phyloP scores from a whole-genome alignment of 1,284 basidiomycete genomes.

The Apiotrichum sp. region DNA sequence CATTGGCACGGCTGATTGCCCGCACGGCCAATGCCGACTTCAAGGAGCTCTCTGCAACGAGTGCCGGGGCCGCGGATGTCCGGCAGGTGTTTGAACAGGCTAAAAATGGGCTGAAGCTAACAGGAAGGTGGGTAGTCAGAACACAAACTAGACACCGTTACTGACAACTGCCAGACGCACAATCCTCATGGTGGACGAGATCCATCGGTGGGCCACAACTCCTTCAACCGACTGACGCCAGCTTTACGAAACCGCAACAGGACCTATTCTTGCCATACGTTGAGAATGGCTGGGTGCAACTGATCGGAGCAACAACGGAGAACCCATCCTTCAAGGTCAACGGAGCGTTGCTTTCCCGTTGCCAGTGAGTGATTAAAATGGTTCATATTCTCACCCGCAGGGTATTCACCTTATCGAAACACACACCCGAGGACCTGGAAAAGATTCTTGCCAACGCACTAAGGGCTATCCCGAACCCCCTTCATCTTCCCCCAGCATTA shows the following conservation, averaged over 20 bases:
- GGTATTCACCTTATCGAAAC: slow-evolving; percentile 40
- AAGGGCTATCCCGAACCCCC: slow-evolving; percentile 34
- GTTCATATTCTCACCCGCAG: slow-evolving; percentile 12
- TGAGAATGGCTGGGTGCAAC: slow-evolving; percentile 69
- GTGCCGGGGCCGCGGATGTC: slow-evolving; percentile 70
- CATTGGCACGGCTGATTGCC: slow-evolving; percentile 40
- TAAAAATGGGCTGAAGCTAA: slow-evolving; percentile 61
- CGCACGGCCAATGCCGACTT: slow-evolving; percentile 54
- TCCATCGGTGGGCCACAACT: slow-evolving; percentile 60
- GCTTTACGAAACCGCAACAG: slow-evolving; percentile 72
- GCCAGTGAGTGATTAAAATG: slow-evolving; percentile 54
- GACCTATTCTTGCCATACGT: slow-evolving; percentile 75
- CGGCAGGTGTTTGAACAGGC: slow-evolving; percentile 75
- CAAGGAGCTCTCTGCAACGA: slow-evolving; percentile 69
- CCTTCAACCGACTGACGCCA: slow-evolving; percentile 9
- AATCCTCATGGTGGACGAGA: slow-evolving; percentile 59
- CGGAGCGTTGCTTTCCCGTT: slow-evolving; percentile 69
- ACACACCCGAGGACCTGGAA: slow-evolving; percentile 35
- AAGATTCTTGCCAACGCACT: slow-evolving; percentile 41
- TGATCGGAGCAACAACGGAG: slow-evolving; percentile 86
- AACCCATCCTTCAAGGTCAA: slow-evolving; percentile 84
- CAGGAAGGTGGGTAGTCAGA: slow-evolving; percentile 53
- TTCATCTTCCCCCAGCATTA: slow-evolving; percentile 49
- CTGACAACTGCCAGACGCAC: slow-evolving; percentile 23
- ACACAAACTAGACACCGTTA: neutral